Percentiles rank a stretch among this genome's conserved stretches.
Conservation (phyloP, 169 alveolate genomes). For the Plasmodium cynomolgi region DNA sequence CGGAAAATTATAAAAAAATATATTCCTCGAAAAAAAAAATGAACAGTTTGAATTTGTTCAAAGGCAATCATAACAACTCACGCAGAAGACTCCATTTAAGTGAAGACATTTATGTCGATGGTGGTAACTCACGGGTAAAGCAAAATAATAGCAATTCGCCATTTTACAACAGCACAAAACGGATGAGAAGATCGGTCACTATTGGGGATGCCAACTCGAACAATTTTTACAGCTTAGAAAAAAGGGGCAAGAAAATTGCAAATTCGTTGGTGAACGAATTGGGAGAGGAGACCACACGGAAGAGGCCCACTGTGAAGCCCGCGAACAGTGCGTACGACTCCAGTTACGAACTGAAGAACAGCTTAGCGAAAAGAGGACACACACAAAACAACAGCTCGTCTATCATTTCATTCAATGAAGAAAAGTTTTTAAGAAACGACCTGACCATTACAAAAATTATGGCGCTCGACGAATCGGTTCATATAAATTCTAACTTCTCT, state of each 20-base stretch:
- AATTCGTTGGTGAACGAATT: not conserved
- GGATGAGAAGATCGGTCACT: not conserved
- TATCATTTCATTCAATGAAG: slow-evolving; percentile 20
- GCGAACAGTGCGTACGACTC: slow-evolving; percentile 6
- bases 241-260: not conserved
- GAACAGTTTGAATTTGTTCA: not conserved
- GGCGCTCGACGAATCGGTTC: slow-evolving; percentile 8
- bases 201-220: not conserved
- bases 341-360: slow-evolving; percentile 7
- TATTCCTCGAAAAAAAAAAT: slow-evolving; percentile 2
- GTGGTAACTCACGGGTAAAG: not conserved
- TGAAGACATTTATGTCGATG: not conserved
- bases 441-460: not conserved
- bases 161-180: not conserved
- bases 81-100: not conserved
- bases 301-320: not conserved
- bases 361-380: not conserved
- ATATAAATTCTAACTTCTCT: slow-evolving; percentile 19
- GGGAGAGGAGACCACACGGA: not conserved
- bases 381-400: not conserved
- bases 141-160: not conserved
- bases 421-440: not conserved
- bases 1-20: slow-evolving; percentile 14
- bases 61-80: not conserved
- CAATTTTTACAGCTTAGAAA: not conserved